phyloP scores from a whole-genome alignment of 768 basidiomycete species.

The Hortiboletus campestris region DNA sequence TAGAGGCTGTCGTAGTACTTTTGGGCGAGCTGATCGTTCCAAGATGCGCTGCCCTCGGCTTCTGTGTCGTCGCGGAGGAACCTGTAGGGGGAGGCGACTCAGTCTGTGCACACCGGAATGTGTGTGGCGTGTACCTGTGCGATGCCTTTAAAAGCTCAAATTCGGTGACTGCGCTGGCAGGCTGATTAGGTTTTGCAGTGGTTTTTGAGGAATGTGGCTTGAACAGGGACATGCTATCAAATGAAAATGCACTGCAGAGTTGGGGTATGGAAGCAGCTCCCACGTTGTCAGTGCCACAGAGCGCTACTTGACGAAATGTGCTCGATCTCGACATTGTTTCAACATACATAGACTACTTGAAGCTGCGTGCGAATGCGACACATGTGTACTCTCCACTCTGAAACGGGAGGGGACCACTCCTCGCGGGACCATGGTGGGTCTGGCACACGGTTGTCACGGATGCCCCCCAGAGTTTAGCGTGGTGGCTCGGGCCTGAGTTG shows the following conservation, averaged over 20 bases:
- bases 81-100: slow-evolving; percentile 35
- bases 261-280: not conserved
- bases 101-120: not conserved
- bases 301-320: too few relatives aligned
- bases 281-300: not conserved
- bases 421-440: not conserved
- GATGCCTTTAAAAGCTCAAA: slow-evolving; percentile 75
- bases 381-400: not conserved
- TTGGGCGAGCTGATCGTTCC: slow-evolving; percentile 83
- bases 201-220: slow-evolving; percentile 11
- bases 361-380: too few relatives aligned
- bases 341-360: not conserved
- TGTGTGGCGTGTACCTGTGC: slow-evolving; percentile 51
- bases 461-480: not conserved
- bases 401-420: not conserved
- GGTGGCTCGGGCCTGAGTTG: not conserved
- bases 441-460: not conserved
- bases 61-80: slow-evolving; percentile 64
- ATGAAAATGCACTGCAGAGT: not conserved
- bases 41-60: slow-evolving; percentile 31
- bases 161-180: slow-evolving; percentile 38
- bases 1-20: slow-evolving; percentile 90
- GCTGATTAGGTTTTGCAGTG: not conserved
- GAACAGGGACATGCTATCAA: slow-evolving; percentile 7
- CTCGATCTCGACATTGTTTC: not conserved